phyloP scores from a whole-genome alignment of 2,329 filamentous ascomycete genomes.

The Neofusicoccum ribis region DNA sequence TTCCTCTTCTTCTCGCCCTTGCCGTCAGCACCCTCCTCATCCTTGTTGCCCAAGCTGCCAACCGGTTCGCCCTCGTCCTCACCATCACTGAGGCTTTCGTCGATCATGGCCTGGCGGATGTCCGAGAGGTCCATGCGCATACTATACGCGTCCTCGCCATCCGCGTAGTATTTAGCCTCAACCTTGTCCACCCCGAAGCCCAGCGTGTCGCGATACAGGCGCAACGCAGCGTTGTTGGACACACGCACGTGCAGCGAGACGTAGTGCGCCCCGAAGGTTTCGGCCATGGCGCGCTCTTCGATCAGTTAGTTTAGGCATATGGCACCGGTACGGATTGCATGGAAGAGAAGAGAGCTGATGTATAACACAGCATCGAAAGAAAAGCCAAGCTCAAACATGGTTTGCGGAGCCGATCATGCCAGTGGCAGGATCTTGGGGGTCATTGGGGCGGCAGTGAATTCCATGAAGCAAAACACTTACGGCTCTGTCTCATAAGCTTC shows the following conservation, averaged over 20 bases:
- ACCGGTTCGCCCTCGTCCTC: constrained; percentile 41
- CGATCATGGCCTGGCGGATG: constrained; percentile 55
- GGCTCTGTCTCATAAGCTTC: constrained; percentile 95
- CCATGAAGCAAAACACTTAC: constrained; percentile 54
- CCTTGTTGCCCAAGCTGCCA: constrained; percentile 36
- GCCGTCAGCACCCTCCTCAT: constrained; percentile 40
- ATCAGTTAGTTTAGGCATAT: neutral
- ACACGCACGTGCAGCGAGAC: constrained; percentile 95
- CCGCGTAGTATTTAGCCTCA: constrained; percentile 91
- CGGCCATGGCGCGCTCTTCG: constrained; percentile 90
- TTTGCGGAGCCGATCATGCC: no score
- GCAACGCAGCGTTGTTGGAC: constrained; percentile 86
- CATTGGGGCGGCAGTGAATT: no score
- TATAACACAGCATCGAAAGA: no score
- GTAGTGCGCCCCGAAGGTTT: constrained; percentile 87
- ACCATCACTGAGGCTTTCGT: constrained; percentile 41
- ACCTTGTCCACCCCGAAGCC: constrained; percentile 86
- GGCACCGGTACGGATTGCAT: neutral
- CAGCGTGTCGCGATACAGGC: constrained; percentile 88
- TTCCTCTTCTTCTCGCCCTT: constrained; percentile 58
- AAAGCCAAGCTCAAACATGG: no score
- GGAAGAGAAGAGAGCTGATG: no score
- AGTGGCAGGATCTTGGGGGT: no score
- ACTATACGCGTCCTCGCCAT: constrained; percentile 92
- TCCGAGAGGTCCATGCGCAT: constrained; percentile 82